A percentile compares a stretch with the other conserved stretches of the same genome.
These are phyloP conservation scores for Vitis hybrid DNA, from an alignment of 177 flowering plant species.

Conservation along the genomic window DNA sequence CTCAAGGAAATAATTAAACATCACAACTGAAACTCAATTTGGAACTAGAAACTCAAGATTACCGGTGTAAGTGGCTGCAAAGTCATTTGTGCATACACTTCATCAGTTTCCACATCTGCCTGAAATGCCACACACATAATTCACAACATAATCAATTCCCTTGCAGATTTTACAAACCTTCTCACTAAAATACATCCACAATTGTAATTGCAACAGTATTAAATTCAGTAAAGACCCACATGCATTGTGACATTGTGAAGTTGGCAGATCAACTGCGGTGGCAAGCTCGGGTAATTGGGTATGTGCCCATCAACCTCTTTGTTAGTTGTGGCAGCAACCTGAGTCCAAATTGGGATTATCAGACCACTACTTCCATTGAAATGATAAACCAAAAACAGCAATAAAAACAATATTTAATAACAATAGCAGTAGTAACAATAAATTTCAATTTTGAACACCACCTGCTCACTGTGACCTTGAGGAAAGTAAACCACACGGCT, in stretches of 20 bases:
- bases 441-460: neutral
- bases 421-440: no score
- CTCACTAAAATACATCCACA: no score
- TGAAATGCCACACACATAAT: constrained; percentile 30
- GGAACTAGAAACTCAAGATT: neutral
- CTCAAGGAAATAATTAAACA: neutral
- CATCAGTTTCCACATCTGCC: constrained; percentile 8
- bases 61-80: constrained; percentile 19
- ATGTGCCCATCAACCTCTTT: no score
- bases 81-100: no score
- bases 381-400: neutral
- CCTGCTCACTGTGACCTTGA: constrained; percentile 13
- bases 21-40: neutral
- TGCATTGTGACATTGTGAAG: no score
- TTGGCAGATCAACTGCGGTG: no score
- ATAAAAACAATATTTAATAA: no score
- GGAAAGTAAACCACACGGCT: constrained; percentile 4
- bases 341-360: neutral
- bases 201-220: neutral
- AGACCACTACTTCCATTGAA: neutral
- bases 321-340: constrained; percentile 12
- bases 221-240: constrained; percentile 24
- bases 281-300: no score
- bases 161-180: neutral
- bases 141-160: neutral